Percentiles rank a stretch among this genome's conserved stretches.
Evolutionary conservation across 2,329 filamentous ascomycete species (phyloP).

Genomic region (Calycina herbarum): DNA sequence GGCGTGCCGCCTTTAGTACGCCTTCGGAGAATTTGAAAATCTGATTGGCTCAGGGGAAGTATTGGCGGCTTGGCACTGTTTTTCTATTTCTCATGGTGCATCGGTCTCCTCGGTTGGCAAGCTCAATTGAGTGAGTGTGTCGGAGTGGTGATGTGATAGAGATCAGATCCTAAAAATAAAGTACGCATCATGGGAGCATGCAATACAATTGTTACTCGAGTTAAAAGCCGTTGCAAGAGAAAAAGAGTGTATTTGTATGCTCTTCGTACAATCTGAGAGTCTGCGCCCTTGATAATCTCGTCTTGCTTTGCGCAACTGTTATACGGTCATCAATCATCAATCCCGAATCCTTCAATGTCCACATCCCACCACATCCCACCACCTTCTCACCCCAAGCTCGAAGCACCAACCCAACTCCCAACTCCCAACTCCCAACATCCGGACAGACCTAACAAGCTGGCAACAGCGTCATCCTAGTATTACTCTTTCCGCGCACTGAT

Average conservation of each 20-base stretch:
- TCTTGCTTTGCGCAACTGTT: neutral
- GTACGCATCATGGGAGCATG: neutral
- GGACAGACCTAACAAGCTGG: too few relatives aligned
- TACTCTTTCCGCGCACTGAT: too few relatives aligned
- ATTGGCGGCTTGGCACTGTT: too few relatives aligned
- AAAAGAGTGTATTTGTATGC: neutral
- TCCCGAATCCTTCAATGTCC: neutral
- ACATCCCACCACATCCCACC: neutral
- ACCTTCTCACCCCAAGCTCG: neutral
- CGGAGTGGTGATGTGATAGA: too few relatives aligned
- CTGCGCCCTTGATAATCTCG: neutral
- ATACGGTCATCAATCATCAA: neutral
- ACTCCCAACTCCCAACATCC: neutral
- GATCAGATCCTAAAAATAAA: too few relatives aligned
- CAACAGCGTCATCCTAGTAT: too few relatives aligned
- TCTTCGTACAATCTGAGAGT: neutral
- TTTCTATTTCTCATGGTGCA: too few relatives aligned
- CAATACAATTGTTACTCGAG: neutral
- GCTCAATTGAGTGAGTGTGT: too few relatives aligned
- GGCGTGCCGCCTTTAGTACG: too few relatives aligned
- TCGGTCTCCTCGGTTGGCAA: too few relatives aligned
- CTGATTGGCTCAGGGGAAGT: too few relatives aligned
- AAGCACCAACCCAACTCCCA: neutral
- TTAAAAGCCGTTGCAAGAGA: neutral
- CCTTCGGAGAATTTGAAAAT: too few relatives aligned